Evolutionary conservation across 108 stramenopile genomes (phyloP).

Genomic region (Fragilaria radians): DNA sequence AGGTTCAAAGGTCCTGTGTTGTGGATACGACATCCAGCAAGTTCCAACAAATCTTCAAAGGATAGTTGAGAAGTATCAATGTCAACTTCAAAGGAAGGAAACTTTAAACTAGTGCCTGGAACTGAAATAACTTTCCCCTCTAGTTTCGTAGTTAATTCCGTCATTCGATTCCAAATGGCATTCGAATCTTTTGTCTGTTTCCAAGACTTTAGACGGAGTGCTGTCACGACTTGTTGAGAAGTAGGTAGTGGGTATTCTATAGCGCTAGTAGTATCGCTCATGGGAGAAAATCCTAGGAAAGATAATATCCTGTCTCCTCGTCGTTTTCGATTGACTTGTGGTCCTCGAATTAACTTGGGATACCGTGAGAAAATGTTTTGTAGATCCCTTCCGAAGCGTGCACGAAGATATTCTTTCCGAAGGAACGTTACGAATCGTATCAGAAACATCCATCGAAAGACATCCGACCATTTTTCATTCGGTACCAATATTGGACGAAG

Average conservation of each 20-base stretch:
- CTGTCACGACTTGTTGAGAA: constrained; percentile 34
- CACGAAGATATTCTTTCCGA: constrained; percentile 60
- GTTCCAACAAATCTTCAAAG: constrained; percentile 46
- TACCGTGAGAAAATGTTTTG: constrained; percentile 47
- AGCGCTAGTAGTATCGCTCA: not conserved
- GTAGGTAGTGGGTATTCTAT: constrained; percentile 27
- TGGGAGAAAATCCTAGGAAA: not conserved
- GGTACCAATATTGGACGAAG: constrained; percentile 60
- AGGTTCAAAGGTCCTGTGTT: constrained; percentile 66
- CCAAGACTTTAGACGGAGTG: constrained; percentile 65
- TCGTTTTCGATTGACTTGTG: constrained; percentile 2
- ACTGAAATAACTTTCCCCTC: constrained; percentile 10
- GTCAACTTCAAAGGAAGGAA: constrained; percentile 15
- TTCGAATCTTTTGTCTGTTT: constrained; percentile 21
- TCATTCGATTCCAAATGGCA: constrained; percentile 15
- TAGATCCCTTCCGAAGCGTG: constrained; percentile 40
- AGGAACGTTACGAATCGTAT: constrained; percentile 59
- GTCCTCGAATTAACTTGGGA: constrained; percentile 30
- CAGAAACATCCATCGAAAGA: constrained; percentile 37
- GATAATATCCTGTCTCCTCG: not conserved
- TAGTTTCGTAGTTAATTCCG: constrained; percentile 6
- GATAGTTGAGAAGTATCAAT: constrained; percentile 9
- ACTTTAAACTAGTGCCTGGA: not conserved
- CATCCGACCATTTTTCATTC: constrained; percentile 37
- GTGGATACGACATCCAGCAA: constrained; percentile 37